Conservation (phyloP, 2,329 filamentous ascomycete genomes). For the Gnomoniopsis smithogilvyi region DNA sequence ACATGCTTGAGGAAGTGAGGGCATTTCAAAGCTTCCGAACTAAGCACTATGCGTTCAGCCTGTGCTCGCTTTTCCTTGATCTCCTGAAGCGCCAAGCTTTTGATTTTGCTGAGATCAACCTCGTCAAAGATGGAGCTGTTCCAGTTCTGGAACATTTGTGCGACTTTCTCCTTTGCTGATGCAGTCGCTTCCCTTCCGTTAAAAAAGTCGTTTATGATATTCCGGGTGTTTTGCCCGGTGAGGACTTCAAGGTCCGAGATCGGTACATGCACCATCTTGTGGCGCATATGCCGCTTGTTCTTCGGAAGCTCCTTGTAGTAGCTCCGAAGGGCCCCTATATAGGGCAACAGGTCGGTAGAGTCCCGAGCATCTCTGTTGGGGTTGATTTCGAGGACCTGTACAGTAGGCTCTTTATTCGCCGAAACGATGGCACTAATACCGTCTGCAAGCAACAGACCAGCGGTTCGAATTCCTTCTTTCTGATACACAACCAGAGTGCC, state of each 20-base stretch:
- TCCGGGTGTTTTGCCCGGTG: conserved; percentile 63
- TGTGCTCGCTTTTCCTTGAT: conserved; percentile 69
- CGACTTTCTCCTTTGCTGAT: conserved; percentile 65
- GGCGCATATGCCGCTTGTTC: conserved; percentile 62
- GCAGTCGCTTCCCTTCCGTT: conserved; percentile 45
- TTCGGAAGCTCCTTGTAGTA: conserved; percentile 67
- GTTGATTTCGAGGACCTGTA: conserved; percentile 78
- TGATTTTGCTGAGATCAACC: conserved; percentile 76
- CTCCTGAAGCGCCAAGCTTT: conserved; percentile 78
- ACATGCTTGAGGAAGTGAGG: conserved; percentile 83
- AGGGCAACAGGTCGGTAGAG: conserved; percentile 83
- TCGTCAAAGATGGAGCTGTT: conserved; percentile 75
- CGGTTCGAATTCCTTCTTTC: conserved; percentile 77
- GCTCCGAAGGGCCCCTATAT: conserved; percentile 66
- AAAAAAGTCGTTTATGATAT: conserved; percentile 59
- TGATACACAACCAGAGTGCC: conserved; percentile 82
- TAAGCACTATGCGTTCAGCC: conserved; percentile 60
- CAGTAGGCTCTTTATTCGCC: conserved; percentile 53
- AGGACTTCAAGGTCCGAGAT: conserved; percentile 81
- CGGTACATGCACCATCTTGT: conserved; percentile 67
- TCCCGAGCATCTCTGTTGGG: conserved; percentile 66
- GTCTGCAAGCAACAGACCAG: conserved; percentile 76
- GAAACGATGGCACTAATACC: conserved; percentile 62
- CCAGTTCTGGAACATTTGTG: conserved; percentile 72
- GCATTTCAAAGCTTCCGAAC: conserved; percentile 66